Evolutionary conservation across 768 basidiomycete species (phyloP).

Genomic region (Boletellus sp.): DNA sequence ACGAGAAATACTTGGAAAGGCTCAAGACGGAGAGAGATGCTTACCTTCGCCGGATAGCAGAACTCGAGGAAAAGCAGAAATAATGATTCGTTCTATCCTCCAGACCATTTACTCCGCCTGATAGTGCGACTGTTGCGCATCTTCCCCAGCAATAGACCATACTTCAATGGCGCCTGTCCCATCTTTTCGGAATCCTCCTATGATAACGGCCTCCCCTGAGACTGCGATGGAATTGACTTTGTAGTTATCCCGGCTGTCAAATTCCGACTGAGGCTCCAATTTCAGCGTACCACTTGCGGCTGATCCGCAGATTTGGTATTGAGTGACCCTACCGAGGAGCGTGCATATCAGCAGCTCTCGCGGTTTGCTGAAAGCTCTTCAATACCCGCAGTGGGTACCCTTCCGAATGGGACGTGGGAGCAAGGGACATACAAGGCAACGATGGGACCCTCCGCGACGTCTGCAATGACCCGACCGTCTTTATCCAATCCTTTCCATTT

Average conservation of each 20-base stretch:
- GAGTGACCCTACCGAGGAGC: conserved; percentile 54
- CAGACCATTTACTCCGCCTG: not conserved
- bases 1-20: conserved; percentile 63
- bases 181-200: conserved; percentile 59
- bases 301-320: conserved; percentile 44
- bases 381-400: not conserved
- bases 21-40: conserved; percentile 35
- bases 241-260: conserved; percentile 38
- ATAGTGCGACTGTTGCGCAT: not conserved
- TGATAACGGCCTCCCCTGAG: conserved; percentile 44
- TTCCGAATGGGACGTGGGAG: not conserved
- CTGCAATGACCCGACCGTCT: conserved; percentile 41
- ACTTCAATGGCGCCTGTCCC: conserved; percentile 64
- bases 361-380: conserved; percentile 49
- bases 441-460: conserved; percentile 70
- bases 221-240: conserved; percentile 67
- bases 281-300: conserved; percentile 36
- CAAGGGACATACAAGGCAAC: conserved; percentile 45
- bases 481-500: conserved; percentile 70
- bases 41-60: conserved; percentile 53
- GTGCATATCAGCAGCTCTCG: conserved; percentile 53
- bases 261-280: conserved; percentile 46
- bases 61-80: conserved; percentile 43
- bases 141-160: conserved; percentile 36
- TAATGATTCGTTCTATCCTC: not conserved